These are phyloP conservation scores for Rubus idaeus DNA, from an alignment of 306 rosid species.

Conservation along the genomic window DNA sequence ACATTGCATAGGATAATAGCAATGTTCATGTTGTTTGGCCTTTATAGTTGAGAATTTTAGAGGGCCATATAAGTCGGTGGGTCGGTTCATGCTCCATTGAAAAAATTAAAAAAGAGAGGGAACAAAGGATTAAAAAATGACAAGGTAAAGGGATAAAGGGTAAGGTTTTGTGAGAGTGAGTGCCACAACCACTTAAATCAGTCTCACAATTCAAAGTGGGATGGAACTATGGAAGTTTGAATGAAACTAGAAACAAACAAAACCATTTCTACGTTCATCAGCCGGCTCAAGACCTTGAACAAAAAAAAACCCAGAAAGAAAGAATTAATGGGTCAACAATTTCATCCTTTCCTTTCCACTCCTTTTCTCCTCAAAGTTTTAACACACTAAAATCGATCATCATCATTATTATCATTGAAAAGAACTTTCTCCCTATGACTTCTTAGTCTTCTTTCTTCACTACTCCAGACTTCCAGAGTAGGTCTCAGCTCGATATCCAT, in stretches of 20 bases:
- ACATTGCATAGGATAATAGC: constrained; percentile 27
- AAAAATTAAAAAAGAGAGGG: constrained; percentile 8
- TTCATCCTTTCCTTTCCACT: constrained; percentile 39
- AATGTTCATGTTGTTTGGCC: constrained; percentile 24
- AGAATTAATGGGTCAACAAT: constrained; percentile 42
- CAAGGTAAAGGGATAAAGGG: constrained; percentile 13
- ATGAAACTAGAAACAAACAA: constrained; percentile 24
- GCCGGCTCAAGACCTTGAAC: constrained; percentile 34
- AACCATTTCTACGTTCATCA: constrained; percentile 15
- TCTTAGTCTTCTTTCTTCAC: neutral
- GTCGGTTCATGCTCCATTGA: constrained; percentile 51
- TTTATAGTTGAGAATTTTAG: constrained; percentile 33
- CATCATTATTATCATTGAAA: constrained; percentile 39
- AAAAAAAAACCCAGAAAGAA: constrained; percentile 29
- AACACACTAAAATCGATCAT: constrained; percentile 28
- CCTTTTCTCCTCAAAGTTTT: constrained; percentile 31
- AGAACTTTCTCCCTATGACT: constrained; percentile 9
- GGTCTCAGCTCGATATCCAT: neutral
- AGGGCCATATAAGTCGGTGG: constrained; percentile 56
- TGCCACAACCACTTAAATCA: constrained; percentile 37
- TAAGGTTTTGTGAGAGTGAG: constrained; percentile 43
- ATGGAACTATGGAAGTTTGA: constrained; percentile 24
- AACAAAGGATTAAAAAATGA: constrained; percentile 5
- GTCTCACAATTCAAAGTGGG: constrained; percentile 38
- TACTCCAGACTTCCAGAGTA: neutral